These are phyloP conservation scores for Nowakowskiella sp. DNA, from an alignment of 192 early-diverging fungal genomes.

Conservation along the genomic window DNA sequence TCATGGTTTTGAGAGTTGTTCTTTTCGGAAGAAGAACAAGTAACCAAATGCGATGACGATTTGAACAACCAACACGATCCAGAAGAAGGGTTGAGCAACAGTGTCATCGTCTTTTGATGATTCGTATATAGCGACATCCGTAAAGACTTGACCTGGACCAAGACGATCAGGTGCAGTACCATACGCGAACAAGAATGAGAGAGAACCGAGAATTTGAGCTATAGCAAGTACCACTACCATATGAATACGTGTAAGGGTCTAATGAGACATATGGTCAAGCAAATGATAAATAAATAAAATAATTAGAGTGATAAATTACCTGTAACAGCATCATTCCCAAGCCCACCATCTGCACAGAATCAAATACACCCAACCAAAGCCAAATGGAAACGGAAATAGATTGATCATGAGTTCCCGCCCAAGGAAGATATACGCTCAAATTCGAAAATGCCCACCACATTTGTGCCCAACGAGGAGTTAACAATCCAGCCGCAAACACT, in stretches of 20 bases:
- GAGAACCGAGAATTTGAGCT: not conserved
- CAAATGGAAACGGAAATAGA: not conserved
- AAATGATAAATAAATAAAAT: too few species aligned
- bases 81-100: not conserved
- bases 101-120: not conserved
- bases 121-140: not conserved
- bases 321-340: not conserved
- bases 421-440: not conserved
- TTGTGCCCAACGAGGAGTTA: not conserved
- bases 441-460: not conserved
- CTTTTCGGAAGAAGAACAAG: not conserved
- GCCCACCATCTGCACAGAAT: not conserved
- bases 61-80: not conserved
- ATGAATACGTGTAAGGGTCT: conserved; percentile 1
- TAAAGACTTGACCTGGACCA: not conserved
- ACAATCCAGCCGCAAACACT: not conserved
- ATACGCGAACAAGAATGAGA: not conserved
- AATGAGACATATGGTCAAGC: too few species aligned
- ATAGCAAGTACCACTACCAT: not conserved
- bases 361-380: not conserved
- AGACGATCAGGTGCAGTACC: not conserved
- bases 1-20: not conserved
- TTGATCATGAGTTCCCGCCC: not conserved
- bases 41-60: not conserved
- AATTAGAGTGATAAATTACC: too few species aligned